Conservation (phyloP, 768 basidiomycete species). For the Lactarius deliciosus region DNA sequence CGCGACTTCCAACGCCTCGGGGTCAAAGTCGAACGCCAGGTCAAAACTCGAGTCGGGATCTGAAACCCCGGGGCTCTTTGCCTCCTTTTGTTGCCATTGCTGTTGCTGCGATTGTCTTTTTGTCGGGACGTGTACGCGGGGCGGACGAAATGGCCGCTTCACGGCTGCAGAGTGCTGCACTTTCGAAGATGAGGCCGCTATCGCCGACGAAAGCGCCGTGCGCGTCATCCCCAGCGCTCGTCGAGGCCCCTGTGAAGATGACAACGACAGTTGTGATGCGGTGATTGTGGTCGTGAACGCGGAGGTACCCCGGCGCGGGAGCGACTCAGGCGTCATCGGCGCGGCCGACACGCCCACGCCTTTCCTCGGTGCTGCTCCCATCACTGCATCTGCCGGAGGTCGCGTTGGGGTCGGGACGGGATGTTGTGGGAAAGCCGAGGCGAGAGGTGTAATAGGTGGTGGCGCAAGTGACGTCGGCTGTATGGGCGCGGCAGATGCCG, state of each 20-base stretch:
- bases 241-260: conserved; percentile 9
- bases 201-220: not conserved
- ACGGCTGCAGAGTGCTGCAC: not conserved
- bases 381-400: not conserved
- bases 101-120: not conserved
- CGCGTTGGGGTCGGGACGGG: not conserved
- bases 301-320: not conserved
- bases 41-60: conserved; percentile 27
- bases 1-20: conserved; percentile 21
- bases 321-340: not conserved
- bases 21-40: conserved; percentile 24
- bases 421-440: not conserved
- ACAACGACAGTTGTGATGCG: not conserved
- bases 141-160: conserved; percentile 24
- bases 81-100: not conserved
- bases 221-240: conserved; percentile 24
- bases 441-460: not conserved
- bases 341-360: not conserved
- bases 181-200: not conserved
- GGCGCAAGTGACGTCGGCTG: not conserved
- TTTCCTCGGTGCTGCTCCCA: not conserved
- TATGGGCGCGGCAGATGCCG: too few species aligned
- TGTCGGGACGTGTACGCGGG: not conserved
- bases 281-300: not conserved
- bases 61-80: not conserved